Conservation (phyloP, 768 basidiomycete species). For the Lanmaoa pseudosensibilis region DNA sequence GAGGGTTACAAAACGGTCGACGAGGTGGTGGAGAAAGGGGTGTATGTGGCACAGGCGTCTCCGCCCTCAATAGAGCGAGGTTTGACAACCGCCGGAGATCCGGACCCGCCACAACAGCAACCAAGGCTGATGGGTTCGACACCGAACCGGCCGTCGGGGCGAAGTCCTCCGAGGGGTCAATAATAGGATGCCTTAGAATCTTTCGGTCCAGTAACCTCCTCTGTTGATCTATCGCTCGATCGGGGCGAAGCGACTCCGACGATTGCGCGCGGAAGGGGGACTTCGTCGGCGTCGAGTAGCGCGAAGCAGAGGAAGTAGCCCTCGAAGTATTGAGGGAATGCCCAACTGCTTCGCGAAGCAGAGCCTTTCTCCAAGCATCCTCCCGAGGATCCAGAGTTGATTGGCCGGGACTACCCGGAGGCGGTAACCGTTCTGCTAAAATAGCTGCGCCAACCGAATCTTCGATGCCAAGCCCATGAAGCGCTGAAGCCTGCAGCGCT, state of each 20-base stretch:
- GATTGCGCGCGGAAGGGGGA: conserved; percentile 22
- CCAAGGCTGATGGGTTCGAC: conserved; percentile 10
- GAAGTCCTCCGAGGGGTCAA: conserved; percentile 35
- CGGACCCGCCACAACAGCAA: conserved; percentile 22
- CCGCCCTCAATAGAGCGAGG: conserved; percentile 55
- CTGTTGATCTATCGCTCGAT: conserved; percentile 21
- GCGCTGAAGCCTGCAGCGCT: conserved; percentile 70
- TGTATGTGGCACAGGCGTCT: conserved; percentile 63
- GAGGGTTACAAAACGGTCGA: conserved; percentile 39
- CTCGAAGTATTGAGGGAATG: conserved; percentile 67
- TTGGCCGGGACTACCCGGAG: conserved; percentile 59
- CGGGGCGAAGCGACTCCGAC: conserved; percentile 23
- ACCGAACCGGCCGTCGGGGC: conserved; percentile 11
- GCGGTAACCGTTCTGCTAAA: conserved; percentile 74
- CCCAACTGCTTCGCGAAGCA: conserved; percentile 76
- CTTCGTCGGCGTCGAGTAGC: conserved; percentile 40
- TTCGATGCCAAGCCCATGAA: conserved; percentile 69
- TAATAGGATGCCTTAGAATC: conserved; percentile 43
- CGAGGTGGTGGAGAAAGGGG: conserved; percentile 69
- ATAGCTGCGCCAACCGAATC: conserved; percentile 75
- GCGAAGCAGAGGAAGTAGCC: conserved; percentile 39
- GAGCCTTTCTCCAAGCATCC: conserved; percentile 72
- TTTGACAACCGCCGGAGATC: conserved; percentile 41
- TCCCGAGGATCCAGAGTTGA: conserved; percentile 55
- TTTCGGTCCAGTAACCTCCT: conserved; percentile 41